Evolutionary conservation across 306 rosid genomes (phyloP).

Genomic region (Lathyrus aphaca): DNA sequence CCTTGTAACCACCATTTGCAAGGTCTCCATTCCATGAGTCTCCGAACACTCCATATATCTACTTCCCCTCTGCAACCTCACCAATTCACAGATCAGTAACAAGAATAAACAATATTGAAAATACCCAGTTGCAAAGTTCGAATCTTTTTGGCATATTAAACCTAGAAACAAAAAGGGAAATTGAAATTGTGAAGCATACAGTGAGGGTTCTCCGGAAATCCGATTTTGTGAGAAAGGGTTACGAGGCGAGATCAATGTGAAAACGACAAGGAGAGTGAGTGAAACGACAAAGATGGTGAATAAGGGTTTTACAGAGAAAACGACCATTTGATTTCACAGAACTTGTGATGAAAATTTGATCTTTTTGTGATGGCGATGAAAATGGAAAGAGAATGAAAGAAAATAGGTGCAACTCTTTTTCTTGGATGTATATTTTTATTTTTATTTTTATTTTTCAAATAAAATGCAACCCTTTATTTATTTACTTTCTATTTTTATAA

Average conservation of each 20-base stretch:
- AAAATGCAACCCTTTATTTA: background rate
- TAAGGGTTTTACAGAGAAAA: constrained; percentile 66
- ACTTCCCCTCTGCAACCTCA: constrained; percentile 51
- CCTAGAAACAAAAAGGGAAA: background rate
- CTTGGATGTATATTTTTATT: background rate
- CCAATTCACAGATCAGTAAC: constrained; percentile 33
- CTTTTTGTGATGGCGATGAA: background rate
- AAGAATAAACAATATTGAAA: background rate
- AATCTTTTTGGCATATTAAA: constrained; percentile 11
- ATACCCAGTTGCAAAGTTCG: constrained; percentile 25
- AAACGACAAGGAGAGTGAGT: constrained; percentile 51
- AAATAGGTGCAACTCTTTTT: background rate
- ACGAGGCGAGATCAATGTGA: constrained; percentile 54
- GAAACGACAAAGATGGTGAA: constrained; percentile 52
- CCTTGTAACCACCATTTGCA: constrained; percentile 93
- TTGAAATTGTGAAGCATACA: constrained; percentile 46
- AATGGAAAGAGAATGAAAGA: background rate
- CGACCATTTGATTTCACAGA: constrained; percentile 57
- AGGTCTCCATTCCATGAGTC: constrained; percentile 83
- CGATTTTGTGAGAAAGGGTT: constrained; percentile 44
- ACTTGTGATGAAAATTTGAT: background rate
- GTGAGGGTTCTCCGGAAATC: constrained; percentile 38
- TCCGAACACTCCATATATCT: constrained; percentile 80
- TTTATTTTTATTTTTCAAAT: background rate
- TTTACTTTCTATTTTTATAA: background rate